These are phyloP conservation scores for Neodidymelliopsis sp. DNA, from an alignment of 2,329 filamentous ascomycete species.

Conservation along the genomic window DNA sequence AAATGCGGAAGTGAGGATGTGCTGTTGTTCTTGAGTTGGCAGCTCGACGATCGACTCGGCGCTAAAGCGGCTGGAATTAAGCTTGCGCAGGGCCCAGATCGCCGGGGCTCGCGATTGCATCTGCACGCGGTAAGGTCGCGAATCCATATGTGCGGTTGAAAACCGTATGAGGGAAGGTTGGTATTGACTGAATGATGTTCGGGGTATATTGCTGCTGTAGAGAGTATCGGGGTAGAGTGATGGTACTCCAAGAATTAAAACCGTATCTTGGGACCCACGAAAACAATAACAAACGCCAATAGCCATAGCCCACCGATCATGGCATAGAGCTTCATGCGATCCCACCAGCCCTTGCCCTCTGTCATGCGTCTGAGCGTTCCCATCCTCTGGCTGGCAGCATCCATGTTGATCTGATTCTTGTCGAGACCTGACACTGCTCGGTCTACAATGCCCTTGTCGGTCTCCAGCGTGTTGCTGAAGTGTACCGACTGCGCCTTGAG, in stretches of 20 bases:
- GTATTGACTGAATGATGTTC: constrained; percentile 2
- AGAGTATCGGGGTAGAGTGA: background rate
- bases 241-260: constrained; percentile 62
- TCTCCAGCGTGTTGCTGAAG: constrained; percentile 76
- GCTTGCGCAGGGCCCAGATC: constrained; percentile 21
- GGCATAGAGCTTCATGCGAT: constrained; percentile 80
- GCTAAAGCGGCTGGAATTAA: constrained; percentile 18
- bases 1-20: constrained; percentile 9
- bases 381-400: constrained; percentile 79
- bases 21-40: constrained; percentile 25
- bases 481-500: constrained; percentile 77
- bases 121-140: constrained; percentile 6
- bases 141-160: background rate
- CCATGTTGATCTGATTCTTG: constrained; percentile 77
- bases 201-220: constrained; percentile 13
- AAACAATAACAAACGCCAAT: constrained; percentile 79
- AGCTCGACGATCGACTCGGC: constrained; percentile 10
- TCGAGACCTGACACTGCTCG: constrained; percentile 78
- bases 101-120: constrained; percentile 12
- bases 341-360: constrained; percentile 89
- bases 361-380: constrained; percentile 78
- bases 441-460: constrained; percentile 74
- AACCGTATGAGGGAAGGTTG: constrained; percentile 4
- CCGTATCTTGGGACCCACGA: constrained; percentile 85
- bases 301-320: constrained; percentile 85